Evolutionary conservation across 192 early-diverging fungal species (phyloP).

Genomic region (Umbelopsis vinacea): DNA sequence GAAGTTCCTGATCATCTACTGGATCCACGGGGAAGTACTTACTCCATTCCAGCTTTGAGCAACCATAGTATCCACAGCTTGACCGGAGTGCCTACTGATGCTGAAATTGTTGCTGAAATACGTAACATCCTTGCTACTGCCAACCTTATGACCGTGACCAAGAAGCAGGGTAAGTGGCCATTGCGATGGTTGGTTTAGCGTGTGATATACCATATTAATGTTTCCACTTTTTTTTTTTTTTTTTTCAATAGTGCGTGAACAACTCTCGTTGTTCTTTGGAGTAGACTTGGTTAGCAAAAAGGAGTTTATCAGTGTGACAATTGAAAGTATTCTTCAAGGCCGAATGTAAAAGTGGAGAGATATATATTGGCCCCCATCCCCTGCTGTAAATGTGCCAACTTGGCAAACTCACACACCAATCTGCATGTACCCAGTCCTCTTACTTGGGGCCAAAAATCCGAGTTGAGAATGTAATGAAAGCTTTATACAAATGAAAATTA

Average conservation of each 20-base stretch:
- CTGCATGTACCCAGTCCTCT: not conserved
- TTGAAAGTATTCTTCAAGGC: constrained; percentile 48
- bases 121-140: constrained; percentile 63
- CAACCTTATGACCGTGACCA: constrained; percentile 71
- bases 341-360: not conserved
- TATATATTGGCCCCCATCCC: not conserved
- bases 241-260: constrained; percentile 65
- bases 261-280: constrained; percentile 64
- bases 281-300: constrained; percentile 64
- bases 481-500: not conserved
- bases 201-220: not conserved
- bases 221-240: constrained; percentile 1
- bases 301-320: constrained; percentile 68
- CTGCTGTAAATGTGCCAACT: too few relatives aligned
- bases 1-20: not conserved
- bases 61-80: not conserved
- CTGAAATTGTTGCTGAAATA: constrained; percentile 65
- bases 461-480: constrained; percentile 2
- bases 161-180: constrained; percentile 56
- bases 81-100: constrained; percentile 29
- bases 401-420: not conserved
- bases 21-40: not conserved
- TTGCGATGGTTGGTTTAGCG: not conserved
- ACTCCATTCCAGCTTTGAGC: not conserved
- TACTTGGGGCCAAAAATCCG: not conserved